Evolutionary conservation across 371 early-diverging fungal species (phyloP).

Genomic region (Saksenaea vasiformis): DNA sequence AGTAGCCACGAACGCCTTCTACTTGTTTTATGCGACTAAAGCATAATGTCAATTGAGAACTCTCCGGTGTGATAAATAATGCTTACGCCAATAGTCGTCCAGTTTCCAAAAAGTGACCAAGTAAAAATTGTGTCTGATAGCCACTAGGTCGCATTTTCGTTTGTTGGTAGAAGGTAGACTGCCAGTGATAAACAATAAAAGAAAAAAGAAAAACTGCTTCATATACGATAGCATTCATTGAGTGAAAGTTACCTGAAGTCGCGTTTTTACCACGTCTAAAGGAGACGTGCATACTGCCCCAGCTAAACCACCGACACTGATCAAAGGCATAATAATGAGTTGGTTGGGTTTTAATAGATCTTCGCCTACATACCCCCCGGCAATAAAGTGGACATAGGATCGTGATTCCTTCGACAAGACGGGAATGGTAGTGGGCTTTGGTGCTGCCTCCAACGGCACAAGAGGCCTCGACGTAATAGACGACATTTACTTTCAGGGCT

Average conservation of each 20-base stretch:
- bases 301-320: slow-evolving; percentile 66
- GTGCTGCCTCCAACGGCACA: neutral
- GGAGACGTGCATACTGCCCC: slow-evolving; percentile 88
- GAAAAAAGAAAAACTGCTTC: neutral
- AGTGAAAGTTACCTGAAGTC: slow-evolving; percentile 69
- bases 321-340: slow-evolving; percentile 3
- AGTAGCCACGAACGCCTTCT: slow-evolving; percentile 88
- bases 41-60: neutral
- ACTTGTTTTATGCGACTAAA: slow-evolving; percentile 66
- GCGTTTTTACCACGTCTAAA: slow-evolving; percentile 88
- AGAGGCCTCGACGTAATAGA: neutral
- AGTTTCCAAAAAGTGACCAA: slow-evolving; percentile 55
- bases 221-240: neutral
- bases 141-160: slow-evolving; percentile 9
- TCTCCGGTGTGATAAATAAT: neutral
- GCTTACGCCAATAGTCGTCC: slow-evolving; percentile 55
- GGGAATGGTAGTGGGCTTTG: neutral
- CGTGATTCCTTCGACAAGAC: slow-evolving; percentile 18
- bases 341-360: neutral
- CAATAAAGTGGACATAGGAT: slow-evolving; percentile 74
- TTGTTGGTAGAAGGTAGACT: slow-evolving; percentile 40
- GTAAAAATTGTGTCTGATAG: slow-evolving; percentile 22
- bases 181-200: neutral
- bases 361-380: slow-evolving; percentile 68
- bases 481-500: slow-evolving; percentile 3